Base-by-base conservation (phyloP, 768 basidiomycete genomes). In the Antrodiella citrinella region DNA sequence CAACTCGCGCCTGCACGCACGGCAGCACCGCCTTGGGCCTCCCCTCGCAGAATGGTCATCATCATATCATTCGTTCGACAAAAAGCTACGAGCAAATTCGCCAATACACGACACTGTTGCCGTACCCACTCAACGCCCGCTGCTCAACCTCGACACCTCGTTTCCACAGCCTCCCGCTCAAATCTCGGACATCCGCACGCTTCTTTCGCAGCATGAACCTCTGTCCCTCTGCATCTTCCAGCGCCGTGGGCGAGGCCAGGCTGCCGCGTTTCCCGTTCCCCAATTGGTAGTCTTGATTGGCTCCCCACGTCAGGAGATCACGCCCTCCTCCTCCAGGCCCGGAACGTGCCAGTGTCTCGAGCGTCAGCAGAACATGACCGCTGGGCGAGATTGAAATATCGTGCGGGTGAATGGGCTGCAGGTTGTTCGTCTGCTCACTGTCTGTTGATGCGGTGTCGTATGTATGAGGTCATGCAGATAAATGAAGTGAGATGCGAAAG, bases 271-370 rank as follows among this genome's bases (percentile, higher is more conserved):
- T 85, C 30, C 86, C 86, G 58, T 80, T 86, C 10, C 88, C 88
- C 3, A 90, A 73, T 62, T 91, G 86, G 52, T 76, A 83, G 26
- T 83, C 77, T 44, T 80, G 74, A 57, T 88, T 89, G 51, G 74
- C 73, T 2, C 89, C 89, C 86, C 85, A 91, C 0, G 71, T 75
- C 41, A 84, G 64, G 30, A 91, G 66, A 63, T 91, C 89, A 46
- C 78, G 74, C 2, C 84, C 81, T 1, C 61, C 62, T 12, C 72
- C 75, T 38, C 76, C 75, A 10, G 71, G 69, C 3, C 70, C 75
- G 3, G 76, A 74, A 13, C 70, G 69, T 23, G 63, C 51, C 30
- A 69, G 62, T 5, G 87, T 86, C 53, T 90, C 80, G 42, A 95
- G 68, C 7, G 86, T 78, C 41, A 84, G 72, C 22, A 91, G 70